Evolutionary conservation across 1,284 basidiomycete genomes (phyloP), one percentile per base, ranked within the genome.

Genomic region (Papiliotrema flavescens): DNA sequence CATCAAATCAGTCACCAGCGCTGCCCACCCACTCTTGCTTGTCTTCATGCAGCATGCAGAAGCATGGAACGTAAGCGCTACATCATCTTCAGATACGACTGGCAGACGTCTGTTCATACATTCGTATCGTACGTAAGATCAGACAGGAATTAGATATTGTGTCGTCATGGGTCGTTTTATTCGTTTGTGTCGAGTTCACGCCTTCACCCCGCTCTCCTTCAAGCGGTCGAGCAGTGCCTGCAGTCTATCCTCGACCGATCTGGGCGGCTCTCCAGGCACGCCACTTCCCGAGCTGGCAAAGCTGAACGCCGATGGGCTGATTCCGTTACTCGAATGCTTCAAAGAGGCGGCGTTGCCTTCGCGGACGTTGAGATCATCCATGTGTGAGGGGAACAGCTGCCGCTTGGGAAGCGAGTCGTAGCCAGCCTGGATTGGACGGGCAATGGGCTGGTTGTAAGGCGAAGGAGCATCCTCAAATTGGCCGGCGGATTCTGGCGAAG

Each of bases 161-260:
- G 28, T 32, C 28, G 28, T 32, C 5, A 32, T 32, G 28, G 28
- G 28, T 32, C 28, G 28, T 32, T 32, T 5, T 32, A 11, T n/a
- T n/a, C n/a, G n/a, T n/a, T n/a, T n/a, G n/a, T n/a, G n/a, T n/a
- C 35, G 35, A 17, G 35, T 17, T 40, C 20, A 40, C 42, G 17
- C 42, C 28, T 46, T 46, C 20, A 50, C 47, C 19, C 59, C 59
- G 17, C 48, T 62, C 15, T 57, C 53, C 22, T 61, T 59, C 47
- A 75, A 53, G 47, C 64, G 57, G 59, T 75, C 71, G 62, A 75
- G 57, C 48, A 75, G 56, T 37, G 68, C 67, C 62, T 75, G 73
- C 35, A 75, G 54, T 20, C 73, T 48, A 48, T 75, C 71, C 56
- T 75, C 71, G 15, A 75, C 70, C 0, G 60, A 57, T 26, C 51